Base-by-base conservation (phyloP, 2,329 filamentous ascomycete genomes). In the Dryadomyces quercivorus region DNA sequence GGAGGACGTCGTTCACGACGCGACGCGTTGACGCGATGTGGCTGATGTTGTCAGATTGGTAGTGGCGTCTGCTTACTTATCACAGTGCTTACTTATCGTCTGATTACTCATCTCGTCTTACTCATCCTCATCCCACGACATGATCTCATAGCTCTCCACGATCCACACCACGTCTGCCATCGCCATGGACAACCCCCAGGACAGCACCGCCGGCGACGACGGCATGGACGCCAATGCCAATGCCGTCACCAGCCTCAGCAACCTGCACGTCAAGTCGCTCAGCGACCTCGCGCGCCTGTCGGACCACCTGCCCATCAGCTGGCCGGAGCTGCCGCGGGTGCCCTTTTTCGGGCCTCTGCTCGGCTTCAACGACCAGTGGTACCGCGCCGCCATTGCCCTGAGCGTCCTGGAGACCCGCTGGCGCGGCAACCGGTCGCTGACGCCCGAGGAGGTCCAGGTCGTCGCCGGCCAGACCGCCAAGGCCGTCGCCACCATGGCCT, bases 361-460 rank as follows among this genome's bases (percentile, higher is more conserved):
- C 9, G 57, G 56, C 38, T 58, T 46, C 53, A 55, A 40, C 40
- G 55, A 56, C 15, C 21, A 51, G 38, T 55, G 54, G 53, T 56
- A 56, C 52, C 59, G 58, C 6, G 53, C 55, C 13, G 45, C 51
- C 31, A 47, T 61, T 13, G 53, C 56, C 7, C 40, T 58, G 40
- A 44, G 45, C 20, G 53, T 61, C 20, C 49, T 60, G 5, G 52
- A 56, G 42, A 50, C 54, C 6, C 58, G 55, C 36, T 55, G 50
- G 49, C 55, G 55, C 6, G 55, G 54, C 16, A 43, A 55, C 46
- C 59, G 61, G 15, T 20, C 26, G 26, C 55, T 63, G 31, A 56
- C 56, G n/a, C 50, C 47, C 42, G 50, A 58, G 2, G 61, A 63
- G 55, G 48, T 55, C 2, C 58, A 62, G 50, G 47, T 55, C 36